Base-by-base conservation (phyloP, 139 green algal genomes). In the Chlorella sorokiniana region DNA sequence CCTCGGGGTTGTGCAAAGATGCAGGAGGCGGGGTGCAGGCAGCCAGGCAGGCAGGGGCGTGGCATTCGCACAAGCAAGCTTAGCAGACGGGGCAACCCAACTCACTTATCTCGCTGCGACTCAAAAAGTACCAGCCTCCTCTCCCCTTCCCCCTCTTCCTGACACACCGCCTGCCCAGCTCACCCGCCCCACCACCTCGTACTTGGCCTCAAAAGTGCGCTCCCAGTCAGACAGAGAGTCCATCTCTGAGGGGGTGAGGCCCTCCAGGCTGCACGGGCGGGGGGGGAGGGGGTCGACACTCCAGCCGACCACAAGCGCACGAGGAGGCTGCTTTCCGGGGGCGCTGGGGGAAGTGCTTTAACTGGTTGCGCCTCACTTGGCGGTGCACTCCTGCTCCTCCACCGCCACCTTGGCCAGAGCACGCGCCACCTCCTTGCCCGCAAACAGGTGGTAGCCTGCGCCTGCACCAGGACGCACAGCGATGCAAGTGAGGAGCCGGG, bases 351-450 rank as follows among this genome's bases (percentile, higher is more conserved):
- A 56, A 56, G 48, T 56, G 48, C 56, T 65, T 65, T 6, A n/a
- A 65, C 56, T 65, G 56, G 56, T 31, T 5, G 14, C 4, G 3
- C 29, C 71, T 42, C 73, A 79, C 42, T 91, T 79, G 51, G 72
- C 82, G 42, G 67, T 91, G 86, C 89, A 91, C 8, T 89, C 71
- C 11, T 74, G 62, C 10, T 81, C 79, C 1, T 87, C 48, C 1
- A 88, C 63, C 16, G 27, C 37, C 69, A 87, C 91, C 69, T 88
- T 87, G 25, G 87, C 93, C 63, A 96, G 82, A 0, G 91, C 93
- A 1, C 93, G 85, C 0, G 86, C 83, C 20, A 88, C 72, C 77
- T 96, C 93, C 27, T 76, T 86, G 8, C 92, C 93, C 1, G 91
- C 86, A 76, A 92, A 95, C 4, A 89, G 67, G n/a, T 29, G 22